Evolutionary conservation across 2,329 filamentous ascomycete genomes (phyloP), one percentile per base, ranked within the genome.

Genomic region (Botrytis elliptica): DNA sequence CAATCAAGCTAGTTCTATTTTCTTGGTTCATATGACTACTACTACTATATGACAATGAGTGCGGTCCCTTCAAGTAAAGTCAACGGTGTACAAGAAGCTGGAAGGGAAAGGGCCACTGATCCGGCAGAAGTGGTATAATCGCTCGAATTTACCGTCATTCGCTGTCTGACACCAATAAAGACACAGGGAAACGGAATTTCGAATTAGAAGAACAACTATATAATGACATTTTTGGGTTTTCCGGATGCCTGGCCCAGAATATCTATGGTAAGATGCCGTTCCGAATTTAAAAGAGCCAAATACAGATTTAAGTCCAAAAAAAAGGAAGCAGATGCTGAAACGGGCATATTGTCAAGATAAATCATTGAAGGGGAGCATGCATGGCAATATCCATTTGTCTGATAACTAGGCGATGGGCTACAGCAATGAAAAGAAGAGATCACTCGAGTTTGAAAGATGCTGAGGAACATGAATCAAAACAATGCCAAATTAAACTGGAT

Each of bases 251-350:
- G 18, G n/a, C 16, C 1, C 3, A 12, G 36, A 63, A 14, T 63
- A 8, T 38, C 0, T 14, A 3, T 63, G 1, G 20, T 16, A n/a
- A 38, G 16, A 40, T 63, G 1, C 18, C 0, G 4, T n/a, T 40
- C 20, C 18, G 36, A 40, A 12, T 25, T 36, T 12, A 63, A n/a
- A 33, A 63, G 3, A 63, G 4, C 8, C 14, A 14, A 18, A 42
- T 40, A 12, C 4, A 38, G 18, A 25, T 55, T 55, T 3, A 3
- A 7, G 25, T 29, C 4, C 25, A 55, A 29, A 2, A 6, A 55
- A 16, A n/a, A 55, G 5, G 5, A 55, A 55, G 0, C 25, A 55
- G 25, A 0, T 29, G 1, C 1, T n/a, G 49, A 7, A 55, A 55
- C 4, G 6, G 5, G 25, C 16, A 55, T 8, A 12, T 55, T 55